Base-by-base conservation (phyloP, 1,284 basidiomycete genomes). In the Phellinidium pouzarii region DNA sequence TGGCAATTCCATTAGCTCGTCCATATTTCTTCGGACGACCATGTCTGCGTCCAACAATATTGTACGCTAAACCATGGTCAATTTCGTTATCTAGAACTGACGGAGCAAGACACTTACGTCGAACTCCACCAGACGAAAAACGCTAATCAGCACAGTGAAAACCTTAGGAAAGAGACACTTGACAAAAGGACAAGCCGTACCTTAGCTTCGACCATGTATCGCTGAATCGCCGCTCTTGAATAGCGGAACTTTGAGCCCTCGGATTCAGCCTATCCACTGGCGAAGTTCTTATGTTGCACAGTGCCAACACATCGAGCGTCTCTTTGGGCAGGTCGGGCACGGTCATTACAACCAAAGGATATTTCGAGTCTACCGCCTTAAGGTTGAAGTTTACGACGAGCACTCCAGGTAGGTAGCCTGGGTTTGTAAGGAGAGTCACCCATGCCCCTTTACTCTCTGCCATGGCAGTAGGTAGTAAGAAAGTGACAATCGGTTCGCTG, bases 201-300 rank as follows among this genome's bases (percentile, higher is more conserved):
- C 84, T 79, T 49, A 96, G 68, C 67, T 96, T 96, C 2, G 88
- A 89, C 93, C 93, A 96, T 3, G 91, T 91, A 64, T 95, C 91
- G 19, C 70, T 71, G 64, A 96, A 93, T 44, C 93, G 75, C 34
- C 66, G 67, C 60, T 89, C 87, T 76, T 69, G 29, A n/a, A 84
- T 66, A 6, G 59, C 64, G 62, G 85, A 78, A 11, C 65, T 62
- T 27, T 76, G 77, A 14, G 70, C 66, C 17, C 68, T 66, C 14
- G 90, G 90, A 6, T 71, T 62, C 36, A 96, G 71, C 36, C 71
- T 69, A 23, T 81, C 72, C 41, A 94, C 76, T 3, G 86, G 77
- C 54, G 75, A 67, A 25, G 82, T 74, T 4, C 57, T 53, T 59
- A 93, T 80, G 1, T 75, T 77, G 9, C 74, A 70, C 44, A 71